Conservation (phyloP, 164 flowering plant species). For the Warburgia ugandensis region DNA sequence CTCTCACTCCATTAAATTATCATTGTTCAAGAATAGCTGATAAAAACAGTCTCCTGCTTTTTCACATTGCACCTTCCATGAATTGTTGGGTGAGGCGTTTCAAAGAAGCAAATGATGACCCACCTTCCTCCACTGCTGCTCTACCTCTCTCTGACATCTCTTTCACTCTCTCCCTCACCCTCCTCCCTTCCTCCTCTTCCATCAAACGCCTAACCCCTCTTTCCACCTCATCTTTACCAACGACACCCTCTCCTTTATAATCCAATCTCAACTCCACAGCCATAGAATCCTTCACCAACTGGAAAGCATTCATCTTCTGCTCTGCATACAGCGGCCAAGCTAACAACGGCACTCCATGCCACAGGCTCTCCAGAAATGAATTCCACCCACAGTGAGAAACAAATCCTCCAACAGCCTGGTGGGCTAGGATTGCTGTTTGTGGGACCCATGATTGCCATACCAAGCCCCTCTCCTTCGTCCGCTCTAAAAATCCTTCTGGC, state of each 20-base stretch:
- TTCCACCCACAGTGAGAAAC: slow-evolving; percentile 18
- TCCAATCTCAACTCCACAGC: slow-evolving; percentile 27
- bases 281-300: slow-evolving; percentile 28
- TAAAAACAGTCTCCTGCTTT: no score
- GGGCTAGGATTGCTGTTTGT: slow-evolving; percentile 5
- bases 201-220: slow-evolving; percentile 15
- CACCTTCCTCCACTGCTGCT: slow-evolving; percentile 6
- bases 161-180: slow-evolving; percentile 4
- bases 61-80: no score
- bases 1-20: no score
- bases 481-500: slow-evolving; percentile 10
- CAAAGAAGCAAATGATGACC: slow-evolving; percentile 9
- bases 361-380: slow-evolving; percentile 12
- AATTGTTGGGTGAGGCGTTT: not conserved
- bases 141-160: slow-evolving; percentile 1
- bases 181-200: slow-evolving; percentile 10
- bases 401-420: slow-evolving; percentile 10
- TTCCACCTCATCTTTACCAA: slow-evolving; percentile 30
- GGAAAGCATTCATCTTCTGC: slow-evolving; percentile 38
- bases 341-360: slow-evolving; percentile 26
- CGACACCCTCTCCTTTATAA: slow-evolving; percentile 7
- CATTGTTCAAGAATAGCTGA: no score
- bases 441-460: slow-evolving; percentile 14
- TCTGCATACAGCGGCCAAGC: slow-evolving; percentile 50
- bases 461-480: slow-evolving; percentile 10